Evolutionary conservation across 768 basidiomycete species (phyloP).

Genomic region (Agrocybe pediades): DNA sequence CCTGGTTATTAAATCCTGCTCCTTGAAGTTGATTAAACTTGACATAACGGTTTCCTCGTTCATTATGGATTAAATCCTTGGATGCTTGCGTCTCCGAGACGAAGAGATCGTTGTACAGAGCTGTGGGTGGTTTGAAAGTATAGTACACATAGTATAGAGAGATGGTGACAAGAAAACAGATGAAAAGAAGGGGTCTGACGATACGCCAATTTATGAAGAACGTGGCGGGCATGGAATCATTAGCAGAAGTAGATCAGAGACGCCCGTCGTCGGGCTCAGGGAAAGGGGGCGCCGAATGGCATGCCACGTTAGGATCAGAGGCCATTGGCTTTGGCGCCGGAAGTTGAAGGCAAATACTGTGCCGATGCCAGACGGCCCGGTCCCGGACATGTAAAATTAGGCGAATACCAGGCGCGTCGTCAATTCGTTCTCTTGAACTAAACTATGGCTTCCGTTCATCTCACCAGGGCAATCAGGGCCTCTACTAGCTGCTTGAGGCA

Average conservation of each 20-base stretch:
- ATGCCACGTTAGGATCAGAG: not conserved
- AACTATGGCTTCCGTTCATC: no score
- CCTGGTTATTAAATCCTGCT: constrained; percentile 53
- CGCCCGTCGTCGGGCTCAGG: no score
- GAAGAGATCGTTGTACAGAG: constrained; percentile 35
- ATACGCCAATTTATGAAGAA: constrained; percentile 17
- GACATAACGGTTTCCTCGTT: constrained; percentile 37
- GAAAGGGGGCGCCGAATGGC: not conserved
- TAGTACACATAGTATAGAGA: constrained; percentile 34
- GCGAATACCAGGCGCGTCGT: no score
- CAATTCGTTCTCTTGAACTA: no score
- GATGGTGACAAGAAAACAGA: constrained; percentile 15
- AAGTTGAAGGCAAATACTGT: no score
- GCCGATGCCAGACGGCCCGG: no score
- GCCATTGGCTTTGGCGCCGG: not conserved
- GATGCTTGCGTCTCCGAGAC: constrained; percentile 31
- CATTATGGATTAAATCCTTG: constrained; percentile 25
- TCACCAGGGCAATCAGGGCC: not conserved
- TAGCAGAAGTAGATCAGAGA: no score
- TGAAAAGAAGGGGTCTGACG: constrained; percentile 17
- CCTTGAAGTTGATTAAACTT: constrained; percentile 47
- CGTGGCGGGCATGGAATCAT: constrained; percentile 8
- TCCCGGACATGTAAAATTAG: no score
- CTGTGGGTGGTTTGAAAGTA: constrained; percentile 37
- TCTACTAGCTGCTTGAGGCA: not conserved